Percentiles rank a stretch among this genome's conserved stretches.
These are phyloP conservation scores for Limnanthes douglasii DNA, from an alignment of 345 rosid species.

Conservation along the genomic window DNA sequence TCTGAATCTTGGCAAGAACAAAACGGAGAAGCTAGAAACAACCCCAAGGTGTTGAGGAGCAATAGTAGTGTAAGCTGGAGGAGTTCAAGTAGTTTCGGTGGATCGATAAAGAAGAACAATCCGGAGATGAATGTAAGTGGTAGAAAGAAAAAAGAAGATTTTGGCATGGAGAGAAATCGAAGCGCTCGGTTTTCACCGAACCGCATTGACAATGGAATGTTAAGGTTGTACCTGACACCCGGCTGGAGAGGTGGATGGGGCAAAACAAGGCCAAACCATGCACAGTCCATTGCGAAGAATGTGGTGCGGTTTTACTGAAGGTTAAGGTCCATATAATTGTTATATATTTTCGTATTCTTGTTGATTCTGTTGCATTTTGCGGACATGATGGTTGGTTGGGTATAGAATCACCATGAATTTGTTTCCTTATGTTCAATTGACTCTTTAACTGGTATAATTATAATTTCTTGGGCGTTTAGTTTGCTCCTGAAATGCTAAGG, in stretches of 20 bases:
- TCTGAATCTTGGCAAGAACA: slow-evolving; percentile 95
- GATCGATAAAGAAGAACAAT: slow-evolving; percentile 34
- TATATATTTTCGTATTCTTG: slow-evolving; percentile 8
- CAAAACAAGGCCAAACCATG: slow-evolving; percentile 49
- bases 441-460: slow-evolving; percentile 19
- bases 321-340: slow-evolving; percentile 11
- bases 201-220: slow-evolving; percentile 55
- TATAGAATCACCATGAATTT: slow-evolving; percentile 10
- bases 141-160: slow-evolving; percentile 46
- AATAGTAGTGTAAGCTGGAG: slow-evolving; percentile 96
- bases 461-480: slow-evolving; percentile 9
- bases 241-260: slow-evolving; percentile 11
- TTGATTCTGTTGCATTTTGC: slow-evolving; percentile 2
- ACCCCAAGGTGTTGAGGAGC: slow-evolving; percentile 71
- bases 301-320: slow-evolving; percentile 71
- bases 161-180: slow-evolving; percentile 55
- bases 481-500: too few species aligned
- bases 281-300: slow-evolving; percentile 85
- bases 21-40: slow-evolving; percentile 37
- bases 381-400: slow-evolving; percentile 10
- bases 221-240: slow-evolving; percentile 69
- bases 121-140: slow-evolving; percentile 31
- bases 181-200: slow-evolving; percentile 79
- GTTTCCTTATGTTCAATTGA: too few species aligned
- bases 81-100: slow-evolving; percentile 36